phyloP scores from a whole-genome alignment of 805 yeast genomes.

The Myxozyma lipomycoides region DNA sequence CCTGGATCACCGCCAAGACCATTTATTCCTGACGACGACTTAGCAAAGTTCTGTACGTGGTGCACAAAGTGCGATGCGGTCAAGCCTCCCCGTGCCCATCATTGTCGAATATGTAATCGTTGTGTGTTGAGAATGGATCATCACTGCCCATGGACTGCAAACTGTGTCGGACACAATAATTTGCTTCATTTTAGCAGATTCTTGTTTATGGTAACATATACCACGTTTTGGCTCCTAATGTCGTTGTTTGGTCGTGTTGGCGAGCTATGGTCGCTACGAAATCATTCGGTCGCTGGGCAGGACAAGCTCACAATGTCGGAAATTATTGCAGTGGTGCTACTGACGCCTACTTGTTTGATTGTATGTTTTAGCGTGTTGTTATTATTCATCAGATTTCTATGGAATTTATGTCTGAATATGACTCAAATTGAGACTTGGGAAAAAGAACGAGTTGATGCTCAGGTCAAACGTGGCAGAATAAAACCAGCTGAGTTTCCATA shows the following conservation, averaged over 20 bases:
- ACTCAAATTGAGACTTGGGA: conserved; percentile 95
- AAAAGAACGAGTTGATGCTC: conserved; percentile 68
- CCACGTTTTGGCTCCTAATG: conserved; percentile 40
- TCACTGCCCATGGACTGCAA: conserved; percentile 90
- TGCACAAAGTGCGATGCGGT: conserved; percentile 56
- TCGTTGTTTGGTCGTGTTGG: conserved; percentile 43
- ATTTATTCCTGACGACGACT: conserved; percentile 24
- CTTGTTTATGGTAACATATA: conserved; percentile 53
- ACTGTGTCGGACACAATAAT: conserved; percentile 79
- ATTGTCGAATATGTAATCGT: conserved; percentile 61
- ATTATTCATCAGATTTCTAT: conserved; percentile 58
- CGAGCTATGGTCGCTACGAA: conserved; percentile 42
- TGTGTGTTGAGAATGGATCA: conserved; percentile 92
- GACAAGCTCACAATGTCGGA: conserved; percentile 54
- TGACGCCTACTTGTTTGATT: conserved; percentile 54
- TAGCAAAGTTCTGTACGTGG: conserved; percentile 50
- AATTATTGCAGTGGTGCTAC: conserved; percentile 51
- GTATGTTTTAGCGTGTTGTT: conserved; percentile 58
- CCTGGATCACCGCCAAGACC: background rate
- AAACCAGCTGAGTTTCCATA: conserved; percentile 64
- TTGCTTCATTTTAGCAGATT: conserved; percentile 78
- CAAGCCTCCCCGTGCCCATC: conserved; percentile 84
- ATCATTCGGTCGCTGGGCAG: conserved; percentile 38
- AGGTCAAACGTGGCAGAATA: conserved; percentile 43
- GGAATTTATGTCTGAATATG: conserved; percentile 58